phyloP scores from a whole-genome alignment of 345 rosid genomes.

The Sonneratia alba region DNA sequence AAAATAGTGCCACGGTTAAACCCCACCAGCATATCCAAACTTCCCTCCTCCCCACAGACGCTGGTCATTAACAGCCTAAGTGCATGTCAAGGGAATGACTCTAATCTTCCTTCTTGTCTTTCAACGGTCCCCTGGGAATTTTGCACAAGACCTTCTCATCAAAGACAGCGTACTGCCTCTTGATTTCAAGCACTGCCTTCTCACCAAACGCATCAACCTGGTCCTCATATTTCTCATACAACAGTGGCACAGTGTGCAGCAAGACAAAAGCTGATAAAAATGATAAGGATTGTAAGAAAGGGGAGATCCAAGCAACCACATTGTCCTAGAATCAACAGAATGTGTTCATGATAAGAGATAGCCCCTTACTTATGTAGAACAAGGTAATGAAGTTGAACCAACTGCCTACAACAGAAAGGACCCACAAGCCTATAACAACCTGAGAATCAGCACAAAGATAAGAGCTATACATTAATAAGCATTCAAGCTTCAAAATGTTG shows the following conservation, averaged over 20 bases:
- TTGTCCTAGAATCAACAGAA: neutral
- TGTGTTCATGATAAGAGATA: neutral
- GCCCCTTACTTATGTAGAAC: conserved; percentile 53
- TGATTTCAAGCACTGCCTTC: conserved; percentile 65
- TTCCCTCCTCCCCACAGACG: too few species aligned
- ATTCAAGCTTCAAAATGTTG: neutral
- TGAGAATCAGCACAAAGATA: conserved; percentile 16
- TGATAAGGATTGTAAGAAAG: neutral
- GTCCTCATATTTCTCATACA: conserved; percentile 85
- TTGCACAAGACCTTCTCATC: conserved; percentile 70
- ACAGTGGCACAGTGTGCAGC: conserved; percentile 55
- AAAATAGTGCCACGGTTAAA: too few species aligned
- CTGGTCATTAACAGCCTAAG: neutral
- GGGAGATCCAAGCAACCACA: neutral
- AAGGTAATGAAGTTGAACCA: conserved; percentile 68
- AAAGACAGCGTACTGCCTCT: conserved; percentile 70
- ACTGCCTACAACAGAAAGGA: conserved; percentile 58
- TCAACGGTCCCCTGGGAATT: conserved; percentile 58
- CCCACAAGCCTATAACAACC: conserved; percentile 79
- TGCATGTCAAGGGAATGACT: neutral
- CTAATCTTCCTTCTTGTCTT: conserved; percentile 67
- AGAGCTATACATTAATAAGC: neutral
- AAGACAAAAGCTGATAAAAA: conserved; percentile 47
- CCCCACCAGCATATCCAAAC: too few species aligned
- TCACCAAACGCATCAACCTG: conserved; percentile 66